Percentiles rank a stretch among this genome's conserved stretches.
Conservation (phyloP, 169 alveolate genomes). For the Perkinsus chesapeaki region DNA sequence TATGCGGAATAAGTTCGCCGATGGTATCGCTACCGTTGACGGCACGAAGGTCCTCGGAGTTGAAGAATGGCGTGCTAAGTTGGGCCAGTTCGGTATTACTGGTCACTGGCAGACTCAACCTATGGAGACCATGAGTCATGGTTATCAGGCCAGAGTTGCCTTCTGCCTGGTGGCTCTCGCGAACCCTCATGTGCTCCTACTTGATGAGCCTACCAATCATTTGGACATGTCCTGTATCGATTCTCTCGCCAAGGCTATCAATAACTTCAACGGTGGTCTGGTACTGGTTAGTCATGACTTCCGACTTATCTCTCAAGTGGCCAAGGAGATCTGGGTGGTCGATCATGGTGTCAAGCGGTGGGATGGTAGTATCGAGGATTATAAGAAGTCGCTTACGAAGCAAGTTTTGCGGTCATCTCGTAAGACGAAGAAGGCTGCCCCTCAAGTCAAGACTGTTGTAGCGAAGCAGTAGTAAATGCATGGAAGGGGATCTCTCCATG, state of each 20-base stretch:
- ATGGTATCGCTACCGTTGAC: conserved; percentile 62
- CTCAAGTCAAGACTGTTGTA: background rate
- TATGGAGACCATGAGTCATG: conserved; percentile 64
- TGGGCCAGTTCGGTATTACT: conserved; percentile 27
- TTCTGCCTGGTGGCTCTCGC: conserved; percentile 53
- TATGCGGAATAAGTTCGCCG: conserved; percentile 52
- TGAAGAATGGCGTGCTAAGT: conserved; percentile 81
- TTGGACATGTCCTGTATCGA: conserved; percentile 81
- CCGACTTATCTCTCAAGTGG: conserved; percentile 83
- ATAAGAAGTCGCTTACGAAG: conserved; percentile 50
- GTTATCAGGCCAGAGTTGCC: conserved; percentile 48
- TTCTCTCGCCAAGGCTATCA: conserved; percentile 87
- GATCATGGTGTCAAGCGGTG: conserved; percentile 65
- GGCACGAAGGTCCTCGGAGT: conserved; percentile 79
- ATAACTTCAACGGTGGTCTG: conserved; percentile 88
- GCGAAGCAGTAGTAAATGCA: background rate
- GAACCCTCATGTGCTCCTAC: conserved; percentile 78
- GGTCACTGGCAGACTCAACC: conserved; percentile 16
- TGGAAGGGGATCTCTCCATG: background rate
- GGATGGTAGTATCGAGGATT: conserved; percentile 74
- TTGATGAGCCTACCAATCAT: conserved; percentile 92
- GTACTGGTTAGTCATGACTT: conserved; percentile 90
- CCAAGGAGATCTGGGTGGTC: conserved; percentile 86
- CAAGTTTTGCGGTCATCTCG: background rate
- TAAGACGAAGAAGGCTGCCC: background rate